Conservation (phyloP, 2,329 filamentous ascomycete genomes). For the Cercospora sp. region DNA sequence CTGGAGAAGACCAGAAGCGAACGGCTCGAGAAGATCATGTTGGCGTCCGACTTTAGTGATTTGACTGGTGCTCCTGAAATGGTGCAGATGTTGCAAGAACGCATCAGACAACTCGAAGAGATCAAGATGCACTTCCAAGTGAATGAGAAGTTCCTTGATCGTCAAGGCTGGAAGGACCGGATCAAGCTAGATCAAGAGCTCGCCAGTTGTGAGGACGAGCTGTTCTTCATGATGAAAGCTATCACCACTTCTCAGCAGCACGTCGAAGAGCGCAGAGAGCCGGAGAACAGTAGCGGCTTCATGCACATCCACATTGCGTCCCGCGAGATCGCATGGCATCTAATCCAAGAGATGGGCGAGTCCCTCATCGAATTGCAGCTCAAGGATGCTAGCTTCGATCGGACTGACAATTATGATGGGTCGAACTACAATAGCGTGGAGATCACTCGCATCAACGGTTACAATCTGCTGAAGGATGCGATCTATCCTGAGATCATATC, state of each 20-base stretch:
- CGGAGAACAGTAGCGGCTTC: slow-evolving; percentile 70
- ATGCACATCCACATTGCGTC: slow-evolving; percentile 93
- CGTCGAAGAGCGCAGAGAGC: slow-evolving; percentile 66
- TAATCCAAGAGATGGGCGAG: slow-evolving; percentile 75
- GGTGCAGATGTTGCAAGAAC: slow-evolving; percentile 85
- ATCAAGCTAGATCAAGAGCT: slow-evolving; percentile 87
- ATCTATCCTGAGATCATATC: slow-evolving; percentile 96
- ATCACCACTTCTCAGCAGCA: slow-evolving; percentile 95
- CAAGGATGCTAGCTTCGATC: slow-evolving; percentile 85
- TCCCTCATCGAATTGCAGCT: slow-evolving; percentile 92
- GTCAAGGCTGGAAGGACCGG: slow-evolving; percentile 86
- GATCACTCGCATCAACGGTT: slow-evolving; percentile 80
- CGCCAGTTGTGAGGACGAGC: slow-evolving; percentile 85
- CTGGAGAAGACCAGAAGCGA: slow-evolving; percentile 96
- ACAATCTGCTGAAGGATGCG: slow-evolving; percentile 86
- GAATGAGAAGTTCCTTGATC: slow-evolving; percentile 82
- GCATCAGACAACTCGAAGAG: slow-evolving; percentile 89
- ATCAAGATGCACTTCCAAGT: slow-evolving; percentile 97
- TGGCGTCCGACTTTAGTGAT: slow-evolving; percentile 97
- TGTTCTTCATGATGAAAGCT: slow-evolving; percentile 99
- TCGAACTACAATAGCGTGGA: slow-evolving; percentile 93
- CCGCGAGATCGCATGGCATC: slow-evolving; percentile 94
- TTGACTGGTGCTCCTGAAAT: slow-evolving; percentile 89
- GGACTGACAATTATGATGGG: slow-evolving; percentile 94
- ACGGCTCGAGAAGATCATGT: slow-evolving; percentile 95